Conservation (phyloP, 2,329 filamentous ascomycete species). For the Colletotrichum orbiculare region DNA sequence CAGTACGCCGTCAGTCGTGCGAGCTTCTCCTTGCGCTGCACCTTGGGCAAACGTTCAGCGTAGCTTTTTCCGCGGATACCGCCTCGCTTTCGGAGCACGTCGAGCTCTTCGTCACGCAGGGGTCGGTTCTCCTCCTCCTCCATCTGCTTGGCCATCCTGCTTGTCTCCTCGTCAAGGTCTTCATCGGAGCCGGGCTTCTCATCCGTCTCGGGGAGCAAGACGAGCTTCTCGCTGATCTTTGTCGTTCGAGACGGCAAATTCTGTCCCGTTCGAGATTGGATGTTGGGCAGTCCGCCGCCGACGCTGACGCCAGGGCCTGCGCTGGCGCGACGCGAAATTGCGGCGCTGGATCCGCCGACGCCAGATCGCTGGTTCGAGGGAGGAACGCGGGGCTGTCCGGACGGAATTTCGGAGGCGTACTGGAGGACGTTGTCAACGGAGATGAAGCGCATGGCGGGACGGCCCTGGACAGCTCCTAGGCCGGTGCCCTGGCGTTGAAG, state of each 20-base stretch:
- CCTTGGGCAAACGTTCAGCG: constrained; percentile 91
- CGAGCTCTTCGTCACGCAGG: constrained; percentile 74
- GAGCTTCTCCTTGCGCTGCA: constrained; percentile 86
- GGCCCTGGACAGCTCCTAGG: constrained; percentile 42
- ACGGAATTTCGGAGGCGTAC: constrained; percentile 93
- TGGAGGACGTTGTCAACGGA: constrained; percentile 95
- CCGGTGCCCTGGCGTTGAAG: constrained; percentile 48
- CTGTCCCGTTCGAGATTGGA: constrained; percentile 60
- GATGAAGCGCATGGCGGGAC: constrained; percentile 77
- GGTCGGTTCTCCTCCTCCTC: constrained; percentile 72
- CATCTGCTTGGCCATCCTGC: constrained; percentile 47
- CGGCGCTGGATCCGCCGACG: constrained; percentile 49
- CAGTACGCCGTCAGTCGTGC: constrained; percentile 95
- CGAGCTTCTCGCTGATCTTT: constrained; percentile 97
- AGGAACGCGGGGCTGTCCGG: constrained; percentile 85
- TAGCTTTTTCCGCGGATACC: constrained; percentile 84
- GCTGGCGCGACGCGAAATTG: constrained; percentile 29
- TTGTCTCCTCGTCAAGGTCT: constrained; percentile 60
- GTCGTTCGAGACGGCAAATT: constrained; percentile 86
- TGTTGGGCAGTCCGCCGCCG: constrained; percentile 39
- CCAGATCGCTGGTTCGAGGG: constrained; percentile 62
- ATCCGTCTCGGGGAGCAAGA: constrained; percentile 86
- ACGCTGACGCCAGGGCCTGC: constrained; percentile 35
- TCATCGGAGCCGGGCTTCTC: constrained; percentile 64
- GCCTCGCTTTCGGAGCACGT: constrained; percentile 71